A percentile compares a stretch with the other conserved stretches of the same genome.
Conservation (phyloP, 192 early-diverging fungal species). For the Gamsiella multidivaricata region DNA sequence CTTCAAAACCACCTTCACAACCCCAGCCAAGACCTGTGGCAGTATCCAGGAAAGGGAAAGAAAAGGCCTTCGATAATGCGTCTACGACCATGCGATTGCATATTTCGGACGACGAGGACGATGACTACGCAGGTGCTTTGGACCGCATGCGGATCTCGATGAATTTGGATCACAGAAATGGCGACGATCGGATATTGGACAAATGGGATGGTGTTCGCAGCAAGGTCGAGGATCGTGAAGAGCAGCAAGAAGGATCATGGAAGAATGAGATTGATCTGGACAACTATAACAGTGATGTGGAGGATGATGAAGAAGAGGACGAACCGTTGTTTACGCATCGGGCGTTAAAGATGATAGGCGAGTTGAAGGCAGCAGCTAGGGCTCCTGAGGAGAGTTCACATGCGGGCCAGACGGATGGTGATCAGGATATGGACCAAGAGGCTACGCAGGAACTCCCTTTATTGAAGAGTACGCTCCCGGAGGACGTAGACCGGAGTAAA, state of each 20-base stretch:
- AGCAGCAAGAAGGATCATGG: neutral
- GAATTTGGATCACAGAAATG: constrained; percentile 11
- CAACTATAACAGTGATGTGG: constrained; percentile 28
- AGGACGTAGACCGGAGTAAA: neutral
- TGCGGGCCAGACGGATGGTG: neutral
- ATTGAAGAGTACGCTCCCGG: no score
- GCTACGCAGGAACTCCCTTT: no score
- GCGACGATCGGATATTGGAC: neutral
- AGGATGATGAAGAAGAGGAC: constrained; percentile 43
- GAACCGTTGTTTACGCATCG: constrained; percentile 44
- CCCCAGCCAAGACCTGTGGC: neutral
- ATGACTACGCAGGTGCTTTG: constrained; percentile 21
- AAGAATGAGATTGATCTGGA: constrained; percentile 21
- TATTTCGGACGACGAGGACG: constrained; percentile 36
- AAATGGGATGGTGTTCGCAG: neutral
- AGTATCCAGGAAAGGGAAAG: constrained; percentile 35
- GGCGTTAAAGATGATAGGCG: constrained; percentile 42
- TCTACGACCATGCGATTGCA: constrained; percentile 34
- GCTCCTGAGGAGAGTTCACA: neutral
- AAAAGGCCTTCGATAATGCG: constrained; percentile 12
- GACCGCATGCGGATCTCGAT: constrained; percentile 34
- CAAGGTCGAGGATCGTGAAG: neutral
- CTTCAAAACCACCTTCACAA: constrained; percentile 6
- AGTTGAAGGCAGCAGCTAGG: neutral
- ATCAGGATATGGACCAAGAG: neutral